Base-by-base conservation (phyloP, 306 rosid species). In the Mucuna pruriens region DNA sequence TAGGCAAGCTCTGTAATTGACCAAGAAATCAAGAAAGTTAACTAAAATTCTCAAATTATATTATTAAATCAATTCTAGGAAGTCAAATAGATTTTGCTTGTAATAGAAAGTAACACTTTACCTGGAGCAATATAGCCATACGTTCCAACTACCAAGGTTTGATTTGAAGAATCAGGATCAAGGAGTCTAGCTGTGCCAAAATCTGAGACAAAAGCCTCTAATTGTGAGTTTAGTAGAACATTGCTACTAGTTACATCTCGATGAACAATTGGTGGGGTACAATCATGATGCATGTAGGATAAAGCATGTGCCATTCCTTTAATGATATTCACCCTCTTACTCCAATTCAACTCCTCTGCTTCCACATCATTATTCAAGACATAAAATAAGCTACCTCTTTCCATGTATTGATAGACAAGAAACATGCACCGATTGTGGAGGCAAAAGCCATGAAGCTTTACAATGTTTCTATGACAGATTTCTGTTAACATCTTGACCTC, bases 261-360 rank as follows among this genome's bases (percentile, higher is more conserved):
- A 48, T 80, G 79, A 71, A 80, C 16, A 80, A 72, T 72, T 46
- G 31, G 16, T 4, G 52, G 52, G 6, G 34, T 6, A 20, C 73
- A 80, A 19, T 71, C 64, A 80, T 72, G 78, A 61, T 61, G 74
- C 79, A 80, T 72, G 44, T 80, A 62, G 42, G 33, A 49, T 33
- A 71, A 62, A 17, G 84, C 73, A 12, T 71, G 9, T 9, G 74
- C 55, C 6, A 16, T 46, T 10, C 52, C 42, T 45, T 15, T 71
- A 9, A 71, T 60, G 13, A 71, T n/a, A 8, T 62, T 80, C 20
- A 71, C 29, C 19, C 74, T 61, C 20, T 49, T 80, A 9, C 33
- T 22, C 79, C 84, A 72, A 22, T 25, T 39, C 46, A 80, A 26
- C 3, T 36, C 74, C 4, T 22, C 0, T 62, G 36, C 79, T 36